Conservation (phyloP, 768 basidiomycete species). For the Amanita exitialis region DNA sequence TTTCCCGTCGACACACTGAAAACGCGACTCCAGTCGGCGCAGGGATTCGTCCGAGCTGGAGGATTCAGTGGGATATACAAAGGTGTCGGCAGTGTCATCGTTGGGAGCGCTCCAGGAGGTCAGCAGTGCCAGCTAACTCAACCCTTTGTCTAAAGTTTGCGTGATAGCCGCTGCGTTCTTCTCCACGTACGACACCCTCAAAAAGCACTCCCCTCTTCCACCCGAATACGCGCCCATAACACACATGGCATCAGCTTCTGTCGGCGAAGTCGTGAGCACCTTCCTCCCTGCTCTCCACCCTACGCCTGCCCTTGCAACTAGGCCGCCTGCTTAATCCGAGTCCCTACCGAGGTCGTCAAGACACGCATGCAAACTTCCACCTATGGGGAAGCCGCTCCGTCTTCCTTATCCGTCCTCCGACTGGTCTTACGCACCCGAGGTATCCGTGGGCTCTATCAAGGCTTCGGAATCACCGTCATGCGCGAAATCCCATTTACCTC, state of each 20-base stretch:
- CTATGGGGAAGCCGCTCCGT: constrained; percentile 45
- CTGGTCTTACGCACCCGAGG: constrained; percentile 55
- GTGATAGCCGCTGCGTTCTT: constrained; percentile 88
- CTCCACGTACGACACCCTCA: constrained; percentile 85
- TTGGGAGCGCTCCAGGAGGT: constrained; percentile 97
- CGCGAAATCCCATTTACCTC: constrained; percentile 86
- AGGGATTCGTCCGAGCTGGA: constrained; percentile 79
- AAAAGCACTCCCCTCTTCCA: constrained; percentile 57
- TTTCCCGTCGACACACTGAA: constrained; percentile 97
- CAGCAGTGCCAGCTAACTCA: constrained; percentile 9
- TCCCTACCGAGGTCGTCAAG: constrained; percentile 95
- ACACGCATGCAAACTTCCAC: constrained; percentile 82
- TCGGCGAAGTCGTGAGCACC: constrained; percentile 44
- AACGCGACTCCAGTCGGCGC: constrained; percentile 83
- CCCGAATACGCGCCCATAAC: constrained; percentile 52
- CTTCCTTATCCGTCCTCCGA: constrained; percentile 51
- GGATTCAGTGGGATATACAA: constrained; percentile 89
- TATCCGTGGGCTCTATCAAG: constrained; percentile 74
- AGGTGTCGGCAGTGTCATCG: constrained; percentile 87
- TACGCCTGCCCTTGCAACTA: constrained; percentile 22
- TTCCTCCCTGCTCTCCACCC: constrained; percentile 13
- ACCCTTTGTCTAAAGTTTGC: not conserved
- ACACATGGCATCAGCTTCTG: constrained; percentile 46
- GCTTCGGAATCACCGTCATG: constrained; percentile 73
- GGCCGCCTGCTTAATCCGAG: constrained; percentile 87